Evolutionary conservation across 2,329 filamentous ascomycete genomes (phyloP).

Genomic region (Sclerotinia spermophila): DNA sequence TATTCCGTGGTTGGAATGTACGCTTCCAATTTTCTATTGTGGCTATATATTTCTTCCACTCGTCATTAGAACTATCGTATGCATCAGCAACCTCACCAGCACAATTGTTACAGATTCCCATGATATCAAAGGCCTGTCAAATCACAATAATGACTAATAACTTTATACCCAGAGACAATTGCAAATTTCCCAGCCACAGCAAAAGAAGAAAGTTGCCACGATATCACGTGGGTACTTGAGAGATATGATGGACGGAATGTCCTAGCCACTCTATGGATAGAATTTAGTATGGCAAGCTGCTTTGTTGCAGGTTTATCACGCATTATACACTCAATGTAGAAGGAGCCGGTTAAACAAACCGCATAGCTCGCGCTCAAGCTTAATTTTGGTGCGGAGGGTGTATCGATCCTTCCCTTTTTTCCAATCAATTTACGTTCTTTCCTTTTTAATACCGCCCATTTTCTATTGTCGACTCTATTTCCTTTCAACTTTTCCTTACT

Average conservation of each 20-base stretch:
- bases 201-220: not conserved
- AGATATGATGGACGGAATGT: not conserved
- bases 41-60: too few relatives aligned
- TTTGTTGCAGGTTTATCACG: rapidly evolving
- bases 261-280: not conserved
- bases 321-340: not conserved
- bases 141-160: not conserved
- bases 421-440: not conserved
- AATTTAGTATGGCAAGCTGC: not conserved
- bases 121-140: not conserved
- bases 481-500: not conserved
- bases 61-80: not conserved
- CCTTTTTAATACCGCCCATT: not conserved
- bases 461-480: not conserved
- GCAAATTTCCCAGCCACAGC: too few relatives aligned
- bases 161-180: too few relatives aligned
- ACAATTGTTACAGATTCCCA: not conserved
- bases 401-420: not conserved
- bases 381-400: not conserved
- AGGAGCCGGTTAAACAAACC: too few relatives aligned
- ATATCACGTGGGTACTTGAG: not conserved
- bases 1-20: not conserved
- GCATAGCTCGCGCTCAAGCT: too few relatives aligned
- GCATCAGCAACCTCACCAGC: not conserved
- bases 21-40: not conserved